Evolutionary conservation across 2,329 filamentous ascomycete genomes (phyloP).

Genomic region (Bipolaris bicolor): DNA sequence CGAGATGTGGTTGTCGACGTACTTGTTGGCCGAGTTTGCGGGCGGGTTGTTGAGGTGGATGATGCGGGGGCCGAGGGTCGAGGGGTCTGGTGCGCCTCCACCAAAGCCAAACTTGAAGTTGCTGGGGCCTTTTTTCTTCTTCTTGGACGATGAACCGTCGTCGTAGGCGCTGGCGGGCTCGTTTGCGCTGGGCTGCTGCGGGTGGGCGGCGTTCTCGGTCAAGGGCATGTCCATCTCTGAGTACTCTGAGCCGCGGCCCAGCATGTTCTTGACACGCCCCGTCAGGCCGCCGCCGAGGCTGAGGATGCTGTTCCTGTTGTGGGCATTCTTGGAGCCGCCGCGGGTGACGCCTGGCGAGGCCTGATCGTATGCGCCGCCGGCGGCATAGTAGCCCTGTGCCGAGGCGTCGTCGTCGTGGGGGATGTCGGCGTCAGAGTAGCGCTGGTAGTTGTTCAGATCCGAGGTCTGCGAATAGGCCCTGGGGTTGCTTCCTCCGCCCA

Average conservation of each 20-base stretch:
- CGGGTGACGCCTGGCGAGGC: constrained; percentile 55
- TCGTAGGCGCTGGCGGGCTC: constrained; percentile 50
- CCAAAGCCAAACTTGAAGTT: constrained; percentile 94
- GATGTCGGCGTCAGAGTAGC: constrained; percentile 90
- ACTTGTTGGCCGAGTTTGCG: constrained; percentile 87
- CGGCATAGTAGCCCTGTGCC: constrained; percentile 76
- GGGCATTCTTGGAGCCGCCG: constrained; percentile 62
- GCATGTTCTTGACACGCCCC: constrained; percentile 84
- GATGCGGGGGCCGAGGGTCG: constrained; percentile 86
- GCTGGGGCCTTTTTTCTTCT: constrained; percentile 56
- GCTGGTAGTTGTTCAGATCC: constrained; percentile 83
- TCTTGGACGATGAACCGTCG: constrained; percentile 39
- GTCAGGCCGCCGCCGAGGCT: constrained; percentile 85
- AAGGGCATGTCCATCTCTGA: constrained; percentile 98
- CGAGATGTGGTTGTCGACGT: constrained; percentile 94
- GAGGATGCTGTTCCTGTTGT: constrained; percentile 85
- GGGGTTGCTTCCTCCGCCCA: constrained; percentile 40
- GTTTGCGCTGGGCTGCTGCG: constrained; percentile 48
- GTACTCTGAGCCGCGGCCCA: constrained; percentile 86
- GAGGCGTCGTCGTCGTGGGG: constrained; percentile 78
- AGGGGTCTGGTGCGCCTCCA: constrained; percentile 81
- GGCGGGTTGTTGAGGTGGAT: constrained; percentile 97
- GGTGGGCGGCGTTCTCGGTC: constrained; percentile 72
- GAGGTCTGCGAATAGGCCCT: constrained; percentile 74
- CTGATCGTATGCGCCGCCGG: constrained; percentile 65